Evolutionary conservation across 2,329 filamentous ascomycete genomes (phyloP).

Genomic region (Blastomyces emzantsi): DNA sequence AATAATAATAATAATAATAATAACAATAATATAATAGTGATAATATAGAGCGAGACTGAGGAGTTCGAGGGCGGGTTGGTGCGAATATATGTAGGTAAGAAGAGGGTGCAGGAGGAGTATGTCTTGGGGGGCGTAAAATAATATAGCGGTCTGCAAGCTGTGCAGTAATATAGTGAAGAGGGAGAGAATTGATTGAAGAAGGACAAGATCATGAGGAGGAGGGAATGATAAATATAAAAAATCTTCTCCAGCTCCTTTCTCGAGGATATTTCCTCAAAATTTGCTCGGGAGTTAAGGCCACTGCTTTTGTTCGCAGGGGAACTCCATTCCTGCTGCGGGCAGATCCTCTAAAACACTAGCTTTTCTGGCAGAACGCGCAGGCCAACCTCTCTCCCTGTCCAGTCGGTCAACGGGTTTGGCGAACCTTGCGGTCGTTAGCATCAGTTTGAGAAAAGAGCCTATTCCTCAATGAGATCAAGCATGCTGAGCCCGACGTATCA

Average conservation of each 20-base stretch:
- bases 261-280: background rate
- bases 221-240: background rate
- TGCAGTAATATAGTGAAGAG: background rate
- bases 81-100: background rate
- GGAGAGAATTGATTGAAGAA: conserved; percentile 1
- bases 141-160: background rate
- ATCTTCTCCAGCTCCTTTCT: background rate
- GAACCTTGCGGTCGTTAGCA: conserved; percentile 3
- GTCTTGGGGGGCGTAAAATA: no score
- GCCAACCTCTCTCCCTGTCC: background rate
- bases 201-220: background rate
- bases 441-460: conserved; percentile 1
- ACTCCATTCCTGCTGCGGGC: conserved; percentile 4
- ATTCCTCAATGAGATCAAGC: background rate
- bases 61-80: conserved; percentile 1
- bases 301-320: background rate
- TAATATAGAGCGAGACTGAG: background rate
- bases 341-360: conserved; percentile 5
- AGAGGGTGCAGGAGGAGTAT: background rate
- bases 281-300: conserved; percentile 1
- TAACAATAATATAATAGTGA: background rate
- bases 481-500: background rate
- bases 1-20: background rate
- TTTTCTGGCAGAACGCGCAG: background rate
- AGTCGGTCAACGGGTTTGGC: conserved; percentile 6